A percentile compares a stretch with the other conserved stretches of the same genome.
These are phyloP conservation scores for Solanum chacoense DNA, from an alignment of 305 asterid species.

Conservation along the genomic window DNA sequence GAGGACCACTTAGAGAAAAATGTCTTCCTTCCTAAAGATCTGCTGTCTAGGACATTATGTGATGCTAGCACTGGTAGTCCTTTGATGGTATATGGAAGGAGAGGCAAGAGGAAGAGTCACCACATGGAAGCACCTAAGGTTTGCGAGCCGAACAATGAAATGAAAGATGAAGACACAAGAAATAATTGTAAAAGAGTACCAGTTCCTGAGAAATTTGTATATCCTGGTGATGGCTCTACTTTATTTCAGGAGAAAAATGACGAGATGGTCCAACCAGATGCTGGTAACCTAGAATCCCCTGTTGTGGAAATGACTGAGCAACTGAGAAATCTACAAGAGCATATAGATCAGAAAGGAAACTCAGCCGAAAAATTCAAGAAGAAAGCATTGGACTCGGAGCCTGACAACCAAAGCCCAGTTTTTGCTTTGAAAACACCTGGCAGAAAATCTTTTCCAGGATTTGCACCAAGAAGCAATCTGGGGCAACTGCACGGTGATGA, in stretches of 20 bases:
- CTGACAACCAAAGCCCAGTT: constrained; percentile 23
- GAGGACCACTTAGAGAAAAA: constrained; percentile 30
- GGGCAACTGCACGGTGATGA: constrained; percentile 28
- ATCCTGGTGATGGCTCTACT: constrained; percentile 21
- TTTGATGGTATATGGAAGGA: constrained; percentile 24
- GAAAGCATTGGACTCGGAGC: constrained; percentile 17
- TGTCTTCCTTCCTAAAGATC: constrained; percentile 27
- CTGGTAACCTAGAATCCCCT: constrained; percentile 25
- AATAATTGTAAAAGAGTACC: constrained; percentile 24
- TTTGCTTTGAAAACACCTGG: constrained; percentile 25
- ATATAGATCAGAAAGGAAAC: constrained; percentile 8
- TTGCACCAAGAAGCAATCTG: constrained; percentile 22
- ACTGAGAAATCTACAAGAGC: constrained; percentile 28
- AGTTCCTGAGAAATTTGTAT: constrained; percentile 22
- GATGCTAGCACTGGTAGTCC: constrained; percentile 30
- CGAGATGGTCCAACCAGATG: constrained; percentile 24
- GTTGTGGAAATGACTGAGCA: constrained; percentile 25
- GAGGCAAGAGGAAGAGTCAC: constrained; percentile 29
- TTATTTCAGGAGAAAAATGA: constrained; percentile 23
- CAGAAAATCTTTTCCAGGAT: constrained; percentile 19
- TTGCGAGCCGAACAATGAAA: constrained; percentile 18
- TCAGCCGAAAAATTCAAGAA: constrained; percentile 17
- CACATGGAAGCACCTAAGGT: constrained; percentile 21
- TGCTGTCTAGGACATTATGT: constrained; percentile 24
- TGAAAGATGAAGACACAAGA: constrained; percentile 27